A percentile compares a stretch with the other conserved stretches of the same genome.
These are phyloP conservation scores for Arctostaphylos glauca DNA, from an alignment of 148 eudicot species.

Conservation along the genomic window DNA sequence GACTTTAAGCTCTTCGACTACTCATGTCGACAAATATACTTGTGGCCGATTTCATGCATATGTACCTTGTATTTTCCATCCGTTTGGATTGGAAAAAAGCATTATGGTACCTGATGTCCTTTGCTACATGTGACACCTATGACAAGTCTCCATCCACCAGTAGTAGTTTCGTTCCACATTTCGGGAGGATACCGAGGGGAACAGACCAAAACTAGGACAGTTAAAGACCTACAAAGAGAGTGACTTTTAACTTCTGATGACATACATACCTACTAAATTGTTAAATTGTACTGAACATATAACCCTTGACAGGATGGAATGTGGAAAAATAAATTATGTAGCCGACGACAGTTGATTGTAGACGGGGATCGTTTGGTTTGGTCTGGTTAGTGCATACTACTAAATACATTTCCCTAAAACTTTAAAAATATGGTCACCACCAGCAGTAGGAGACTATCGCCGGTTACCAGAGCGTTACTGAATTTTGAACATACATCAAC, in stretches of 20 bases:
- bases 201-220: not conserved
- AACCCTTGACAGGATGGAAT: too few species aligned
- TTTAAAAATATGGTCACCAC: constrained; percentile 3
- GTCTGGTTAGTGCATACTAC: too few species aligned
- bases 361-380: too few species aligned
- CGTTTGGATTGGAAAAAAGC: not conserved
- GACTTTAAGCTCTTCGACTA: not conserved
- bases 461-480: not conserved
- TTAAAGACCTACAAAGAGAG: not conserved
- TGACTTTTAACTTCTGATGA: not conserved
- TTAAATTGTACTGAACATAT: not conserved
- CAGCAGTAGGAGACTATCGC: not conserved
- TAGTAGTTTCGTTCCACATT: not conserved
- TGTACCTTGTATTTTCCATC: not conserved
- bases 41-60: not conserved
- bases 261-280: not conserved
- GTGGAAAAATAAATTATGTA: too few species aligned
- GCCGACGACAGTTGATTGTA: too few species aligned
- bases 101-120: not conserved
- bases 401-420: not conserved
- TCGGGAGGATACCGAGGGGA: not conserved
- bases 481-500: not conserved
- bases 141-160: not conserved
- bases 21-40: not conserved
- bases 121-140: not conserved